Evolutionary conservation across 768 basidiomycete species (phyloP).

Genomic region (Boletus vinaceobasis): DNA sequence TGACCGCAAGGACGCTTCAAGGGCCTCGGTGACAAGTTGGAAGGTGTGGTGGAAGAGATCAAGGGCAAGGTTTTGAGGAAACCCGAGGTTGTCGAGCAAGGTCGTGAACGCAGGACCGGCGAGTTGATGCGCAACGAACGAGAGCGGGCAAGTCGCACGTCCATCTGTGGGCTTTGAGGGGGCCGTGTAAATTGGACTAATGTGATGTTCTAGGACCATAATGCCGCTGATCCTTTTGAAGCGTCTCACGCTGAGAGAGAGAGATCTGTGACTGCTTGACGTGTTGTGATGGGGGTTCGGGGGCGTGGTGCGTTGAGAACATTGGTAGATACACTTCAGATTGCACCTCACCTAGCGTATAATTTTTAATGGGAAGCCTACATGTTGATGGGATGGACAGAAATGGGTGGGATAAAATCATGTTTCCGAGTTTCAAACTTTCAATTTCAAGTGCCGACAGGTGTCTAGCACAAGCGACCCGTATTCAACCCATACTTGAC

Average conservation of each 20-base stretch:
- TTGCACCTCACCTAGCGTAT: not conserved
- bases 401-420: not conserved
- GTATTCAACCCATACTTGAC: too few species aligned
- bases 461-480: too few species aligned
- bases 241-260: not conserved
- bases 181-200: too few species aligned
- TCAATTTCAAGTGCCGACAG: too few species aligned
- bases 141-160: slow-evolving; percentile 19
- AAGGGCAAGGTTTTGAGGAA: slow-evolving; percentile 38
- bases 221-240: slow-evolving; percentile 1
- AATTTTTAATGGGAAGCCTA: not conserved
- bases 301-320: not conserved
- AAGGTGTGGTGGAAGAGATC: slow-evolving; percentile 37
- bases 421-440: too few species aligned
- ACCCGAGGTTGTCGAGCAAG: slow-evolving; percentile 36
- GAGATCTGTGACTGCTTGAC: not conserved
- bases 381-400: not conserved
- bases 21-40: slow-evolving; percentile 35
- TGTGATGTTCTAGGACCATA: not conserved
- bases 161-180: not conserved
- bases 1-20: slow-evolving; percentile 1
- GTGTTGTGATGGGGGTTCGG: not conserved
- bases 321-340: not conserved
- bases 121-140: slow-evolving; percentile 37
- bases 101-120: slow-evolving; percentile 38